Base-by-base conservation (phyloP, 2,329 filamentous ascomycete genomes). In the Penicillium brasilianum region DNA sequence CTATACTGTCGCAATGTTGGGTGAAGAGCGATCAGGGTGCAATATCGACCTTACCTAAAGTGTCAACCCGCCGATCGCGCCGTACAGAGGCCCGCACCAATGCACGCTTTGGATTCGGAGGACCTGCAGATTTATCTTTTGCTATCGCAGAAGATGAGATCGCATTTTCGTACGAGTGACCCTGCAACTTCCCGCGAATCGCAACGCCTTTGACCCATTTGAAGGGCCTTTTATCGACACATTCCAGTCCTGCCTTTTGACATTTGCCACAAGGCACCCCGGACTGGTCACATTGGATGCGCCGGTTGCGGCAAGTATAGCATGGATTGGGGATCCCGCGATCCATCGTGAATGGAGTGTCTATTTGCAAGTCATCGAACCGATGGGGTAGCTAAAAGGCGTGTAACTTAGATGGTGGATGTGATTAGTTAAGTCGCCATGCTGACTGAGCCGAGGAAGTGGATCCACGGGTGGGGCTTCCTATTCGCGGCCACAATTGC, bases 201-300 rank as follows among this genome's bases (percentile, higher is more conserved):
- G 72, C 72, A n/a, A 76, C 71, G 6, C 75, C 75, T 49, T 73
- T 68, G 4, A 76, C 75, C 75, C 75, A 77, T 66, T 73, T 62
- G 3, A 75, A 50, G 5, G 75, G 75, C 20, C 75, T 65, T 60
- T 71, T 72, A 36, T 74, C 69, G 34, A 69, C 66, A 49, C 75
- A 77, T 66, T 76, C 69, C 9, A 76, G 32, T 2, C 72, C 75
- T 10, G 70, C 69, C 41, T 72, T 76, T 39, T 68, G 51, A 50
- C 75, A 77, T 66, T 77, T 77, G 28, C 53, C 57, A 52, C 75
- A 77, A 7, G 75, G 75, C 1, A 57, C 52, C 14, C 64, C 56
- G 5, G 71, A 66, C 54, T 65, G 71, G 55, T 75, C 73, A 59
- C 75, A 77, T 62, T 76, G 72, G 46, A 77, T 71, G 54, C 70